A percentile compares a stretch with the other conserved stretches of the same genome.
These are phyloP conservation scores for Cryptosporidium andersoni DNA, from an alignment of 169 alveolate species.

Conservation along the genomic window DNA sequence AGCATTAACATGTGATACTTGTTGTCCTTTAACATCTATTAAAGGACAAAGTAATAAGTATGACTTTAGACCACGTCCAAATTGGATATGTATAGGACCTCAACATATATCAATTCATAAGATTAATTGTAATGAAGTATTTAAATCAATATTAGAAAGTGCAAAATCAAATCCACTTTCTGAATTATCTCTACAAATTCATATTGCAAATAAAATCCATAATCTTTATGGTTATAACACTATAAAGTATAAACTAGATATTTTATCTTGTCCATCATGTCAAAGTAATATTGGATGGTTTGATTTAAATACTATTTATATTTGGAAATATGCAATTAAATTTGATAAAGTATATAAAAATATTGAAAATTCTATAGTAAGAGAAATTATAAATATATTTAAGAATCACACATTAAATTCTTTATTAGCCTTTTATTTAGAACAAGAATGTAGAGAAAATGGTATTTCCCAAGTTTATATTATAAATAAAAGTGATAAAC, in stretches of 20 bases:
- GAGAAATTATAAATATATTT: neutral
- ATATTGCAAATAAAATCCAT: constrained; percentile 12
- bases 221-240: constrained; percentile 3
- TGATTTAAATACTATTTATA: neutral
- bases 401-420: constrained; percentile 13
- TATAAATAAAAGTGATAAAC: too few species aligned
- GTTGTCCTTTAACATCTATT: constrained; percentile 5
- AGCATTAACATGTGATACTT: constrained; percentile 49
- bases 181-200: too few species aligned
- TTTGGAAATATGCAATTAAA: constrained; percentile 12
- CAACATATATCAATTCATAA: constrained; percentile 38
- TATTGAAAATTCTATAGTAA: neutral
- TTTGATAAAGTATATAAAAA: neutral
- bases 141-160: too few species aligned
- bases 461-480: too few species aligned
- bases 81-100: constrained; percentile 60
- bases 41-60: neutral
- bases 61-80: constrained; percentile 9
- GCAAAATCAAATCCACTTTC: too few species aligned
- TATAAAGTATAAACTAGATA: neutral
- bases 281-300: constrained; percentile 33
- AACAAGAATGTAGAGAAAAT: constrained; percentile 6
- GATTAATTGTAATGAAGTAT: too few species aligned
- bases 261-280: constrained; percentile 2
- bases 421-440: constrained; percentile 7